Evolutionary conservation across 495 filamentous ascomycete species (phyloP).

Genomic region (Penicillium herquei): DNA sequence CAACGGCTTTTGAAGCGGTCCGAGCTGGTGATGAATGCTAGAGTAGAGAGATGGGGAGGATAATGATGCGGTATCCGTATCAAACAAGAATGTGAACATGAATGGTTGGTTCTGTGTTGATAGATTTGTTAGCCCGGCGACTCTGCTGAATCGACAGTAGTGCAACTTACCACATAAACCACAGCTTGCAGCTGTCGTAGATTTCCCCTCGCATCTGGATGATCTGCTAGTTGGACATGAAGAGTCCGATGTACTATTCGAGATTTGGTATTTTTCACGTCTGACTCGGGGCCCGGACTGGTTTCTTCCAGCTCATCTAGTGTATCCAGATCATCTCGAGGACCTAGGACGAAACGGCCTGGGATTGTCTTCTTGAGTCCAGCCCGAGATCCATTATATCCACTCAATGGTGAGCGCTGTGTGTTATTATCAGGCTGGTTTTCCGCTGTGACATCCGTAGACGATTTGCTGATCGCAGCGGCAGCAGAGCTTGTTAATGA

Average conservation of each 20-base stretch:
- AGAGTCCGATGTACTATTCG: slow-evolving; percentile 51
- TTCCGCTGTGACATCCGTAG: neutral
- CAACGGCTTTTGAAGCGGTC: slow-evolving; percentile 71
- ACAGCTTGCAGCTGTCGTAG: slow-evolving; percentile 63
- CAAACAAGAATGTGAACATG: slow-evolving; percentile 87
- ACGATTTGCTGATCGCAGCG: slow-evolving; percentile 1
- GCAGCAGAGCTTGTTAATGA: slow-evolving; percentile 11
- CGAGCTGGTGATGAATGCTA: slow-evolving; percentile 77
- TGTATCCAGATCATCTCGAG: slow-evolving; percentile 27
- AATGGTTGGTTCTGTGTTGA: slow-evolving; percentile 67
- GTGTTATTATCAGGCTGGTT: slow-evolving; percentile 6
- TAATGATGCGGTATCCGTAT: slow-evolving; percentile 64
- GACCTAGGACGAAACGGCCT: slow-evolving; percentile 25
- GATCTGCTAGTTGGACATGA: slow-evolving; percentile 36
- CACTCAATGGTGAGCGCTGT: neutral
- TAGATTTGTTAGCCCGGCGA: neutral
- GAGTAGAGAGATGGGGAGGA: slow-evolving; percentile 71
- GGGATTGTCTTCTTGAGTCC: neutral
- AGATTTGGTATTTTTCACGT: slow-evolving; percentile 29
- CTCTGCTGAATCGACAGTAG: neutral
- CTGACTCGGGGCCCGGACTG: slow-evolving; percentile 18
- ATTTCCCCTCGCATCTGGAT: slow-evolving; percentile 9
- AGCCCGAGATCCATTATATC: neutral
- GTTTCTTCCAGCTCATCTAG: slow-evolving; percentile 30
- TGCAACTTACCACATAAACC: slow-evolving; percentile 57